These are phyloP conservation scores for Cladorrhinum sp. DNA, from an alignment of 2,329 filamentous ascomycete genomes.

Conservation along the genomic window DNA sequence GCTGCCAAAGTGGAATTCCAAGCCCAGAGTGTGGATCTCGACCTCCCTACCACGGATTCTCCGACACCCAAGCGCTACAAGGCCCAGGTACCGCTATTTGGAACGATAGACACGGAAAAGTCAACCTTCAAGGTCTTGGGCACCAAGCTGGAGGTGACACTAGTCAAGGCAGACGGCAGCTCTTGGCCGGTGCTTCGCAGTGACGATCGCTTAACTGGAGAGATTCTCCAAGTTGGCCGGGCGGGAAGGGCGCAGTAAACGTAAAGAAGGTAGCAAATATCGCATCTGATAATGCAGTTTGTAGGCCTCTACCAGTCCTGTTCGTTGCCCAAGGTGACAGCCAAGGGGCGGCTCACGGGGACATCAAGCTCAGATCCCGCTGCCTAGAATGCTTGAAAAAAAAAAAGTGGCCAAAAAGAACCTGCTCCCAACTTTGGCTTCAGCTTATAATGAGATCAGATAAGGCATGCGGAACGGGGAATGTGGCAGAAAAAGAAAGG, in stretches of 20 bases:
- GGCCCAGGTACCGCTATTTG: constrained; percentile 71
- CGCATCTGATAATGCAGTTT: constrained; percentile 4
- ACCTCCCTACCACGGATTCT: constrained; percentile 80
- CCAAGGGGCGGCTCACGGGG: constrained; percentile 18
- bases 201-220: constrained; percentile 65
- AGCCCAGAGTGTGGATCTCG: constrained; percentile 63
- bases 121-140: constrained; percentile 79
- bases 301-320: constrained; percentile 1
- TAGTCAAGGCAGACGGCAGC: constrained; percentile 68
- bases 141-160: constrained; percentile 80
- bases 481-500: constrained; percentile 1
- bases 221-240: constrained; percentile 86
- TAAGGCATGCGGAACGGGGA: constrained; percentile 1
- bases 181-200: constrained; percentile 84
- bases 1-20: constrained; percentile 70
- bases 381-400: not conserved
- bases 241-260: constrained; percentile 52
- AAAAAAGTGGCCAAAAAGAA: not conserved
- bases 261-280: constrained; percentile 4
- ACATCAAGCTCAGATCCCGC: constrained; percentile 11
- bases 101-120: constrained; percentile 69
- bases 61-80: constrained; percentile 71
- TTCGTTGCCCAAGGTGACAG: constrained; percentile 2
- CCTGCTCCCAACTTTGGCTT: constrained; percentile 1
- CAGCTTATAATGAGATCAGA: constrained; percentile 13